Evolutionary conservation across 2,329 filamentous ascomycete genomes (phyloP), one percentile per base, ranked within the genome.

Genomic region (Fusarium sp.): DNA sequence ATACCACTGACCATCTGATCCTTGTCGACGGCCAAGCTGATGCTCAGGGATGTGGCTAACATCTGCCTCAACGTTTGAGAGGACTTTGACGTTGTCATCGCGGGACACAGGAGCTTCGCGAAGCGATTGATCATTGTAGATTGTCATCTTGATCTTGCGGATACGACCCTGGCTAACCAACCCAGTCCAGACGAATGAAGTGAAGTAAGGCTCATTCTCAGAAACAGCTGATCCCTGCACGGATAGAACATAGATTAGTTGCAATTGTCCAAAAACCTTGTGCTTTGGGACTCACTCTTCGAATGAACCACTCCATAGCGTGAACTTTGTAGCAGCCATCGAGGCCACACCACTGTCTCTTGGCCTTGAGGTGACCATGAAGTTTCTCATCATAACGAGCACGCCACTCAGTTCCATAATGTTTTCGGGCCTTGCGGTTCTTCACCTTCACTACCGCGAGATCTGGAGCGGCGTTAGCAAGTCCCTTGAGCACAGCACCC

Each of bases 401-500:
- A 15, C 72, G 68, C 73, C 76, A 78, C 59, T 80, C 76, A 15
- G 76, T 78, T 7, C 82, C 83, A 56, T 84, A 84, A 63, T 83
- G 80, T 67, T 82, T 84, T 38, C 83, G 78, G 10, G 81, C 82
- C 57, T 75, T 77, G 54, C 82, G 77, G 36, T 81, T 80, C 62
- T 77, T 76, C 31, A 84, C 75, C 49, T 75, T 77, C 49, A 84
- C 79, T 51, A 76, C 73, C 13, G 77, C 78, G 28, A 77, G 76
- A 13, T 73, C 69, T 10, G 79, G 76, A 0, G 80, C 78, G 2
- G 76, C 74, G 31, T 78, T 76, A 2, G 80, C 79, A 3, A 85
- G 73, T 2, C 84, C 84, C 70, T 83, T 84, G 78, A 84, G 81
- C 22, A 85, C 83, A 17, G 84, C 84, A 19, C 84, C 84, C 34